A percentile compares a stretch with the other conserved stretches of the same genome.
phyloP scores from a whole-genome alignment of 768 basidiomycete species.

The Suillus variegatus region DNA sequence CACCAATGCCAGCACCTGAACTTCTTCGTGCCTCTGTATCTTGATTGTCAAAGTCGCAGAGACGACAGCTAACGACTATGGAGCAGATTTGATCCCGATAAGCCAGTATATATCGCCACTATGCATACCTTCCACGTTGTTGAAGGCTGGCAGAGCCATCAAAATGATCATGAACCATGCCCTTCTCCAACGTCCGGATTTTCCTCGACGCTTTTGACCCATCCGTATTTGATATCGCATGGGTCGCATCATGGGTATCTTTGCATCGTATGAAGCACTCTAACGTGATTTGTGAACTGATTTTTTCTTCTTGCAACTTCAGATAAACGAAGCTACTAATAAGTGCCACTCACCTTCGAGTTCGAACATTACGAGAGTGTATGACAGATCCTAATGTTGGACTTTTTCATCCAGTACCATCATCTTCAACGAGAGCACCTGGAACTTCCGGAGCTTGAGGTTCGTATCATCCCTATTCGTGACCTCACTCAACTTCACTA shows the following conservation, averaged over 20 bases:
- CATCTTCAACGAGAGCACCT: not conserved
- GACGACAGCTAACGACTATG: not conserved
- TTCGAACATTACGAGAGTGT: not conserved
- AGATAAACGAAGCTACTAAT: too few species aligned
- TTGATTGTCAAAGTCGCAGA: not conserved
- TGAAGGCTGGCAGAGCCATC: too few species aligned
- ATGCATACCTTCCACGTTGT: too few species aligned
- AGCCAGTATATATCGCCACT: not conserved
- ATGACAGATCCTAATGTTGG: not conserved
- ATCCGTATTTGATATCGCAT: too few species aligned
- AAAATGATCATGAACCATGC: too few species aligned
- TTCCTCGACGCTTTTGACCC: too few species aligned
- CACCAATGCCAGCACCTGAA: not conserved
- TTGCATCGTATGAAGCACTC: too few species aligned
- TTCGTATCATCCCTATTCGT: not conserved
- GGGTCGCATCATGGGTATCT: too few species aligned
- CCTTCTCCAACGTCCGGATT: too few species aligned
- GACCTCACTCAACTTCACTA: not conserved
- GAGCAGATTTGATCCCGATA: not conserved
- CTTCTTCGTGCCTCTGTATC: not conserved
- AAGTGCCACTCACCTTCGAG: not conserved
- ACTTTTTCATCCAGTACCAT: not conserved
- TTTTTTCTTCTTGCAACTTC: too few species aligned
- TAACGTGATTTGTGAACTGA: too few species aligned
- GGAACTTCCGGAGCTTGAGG: not conserved